Evolutionary conservation across 169 alveolate genomes (phyloP).

Genomic region (Eimeria brunetti): DNA sequence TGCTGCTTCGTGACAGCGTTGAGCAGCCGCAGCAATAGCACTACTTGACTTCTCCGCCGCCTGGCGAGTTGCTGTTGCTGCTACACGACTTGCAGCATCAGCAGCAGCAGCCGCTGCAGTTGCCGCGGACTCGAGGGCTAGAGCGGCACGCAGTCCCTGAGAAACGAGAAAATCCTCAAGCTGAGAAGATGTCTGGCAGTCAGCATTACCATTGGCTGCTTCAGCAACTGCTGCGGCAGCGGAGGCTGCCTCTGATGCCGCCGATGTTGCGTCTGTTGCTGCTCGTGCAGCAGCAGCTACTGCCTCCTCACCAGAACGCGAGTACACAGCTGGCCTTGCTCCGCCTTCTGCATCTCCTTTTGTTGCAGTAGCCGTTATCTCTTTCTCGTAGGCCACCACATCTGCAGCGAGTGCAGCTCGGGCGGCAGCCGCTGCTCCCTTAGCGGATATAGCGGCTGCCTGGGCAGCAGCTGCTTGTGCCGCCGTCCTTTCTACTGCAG

Average conservation of each 20-base stretch:
- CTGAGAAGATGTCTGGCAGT: background rate
- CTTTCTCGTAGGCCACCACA: background rate
- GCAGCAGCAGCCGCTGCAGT: constrained; percentile 65
- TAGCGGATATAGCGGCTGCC: constrained; percentile 21
- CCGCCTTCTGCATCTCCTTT: background rate
- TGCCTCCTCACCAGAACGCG: constrained; percentile 22
- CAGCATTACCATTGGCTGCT: constrained; percentile 5
- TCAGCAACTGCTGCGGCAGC: constrained; percentile 58
- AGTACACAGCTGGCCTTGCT: background rate
- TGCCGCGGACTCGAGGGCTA: constrained; percentile 49
- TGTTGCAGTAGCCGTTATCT: background rate
- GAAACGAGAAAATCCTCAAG: constrained; percentile 31
- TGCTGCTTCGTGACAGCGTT: constrained; percentile 48
- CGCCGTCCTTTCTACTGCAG: constrained; percentile 15
- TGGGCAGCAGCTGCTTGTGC: constrained; percentile 47
- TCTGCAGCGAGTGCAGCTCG: background rate
- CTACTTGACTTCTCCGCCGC: constrained; percentile 40
- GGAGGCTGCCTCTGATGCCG: constrained; percentile 44
- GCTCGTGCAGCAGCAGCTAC: constrained; percentile 25
- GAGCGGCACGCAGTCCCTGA: constrained; percentile 50
- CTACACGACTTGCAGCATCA: constrained; percentile 44
- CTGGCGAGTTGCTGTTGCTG: constrained; percentile 27
- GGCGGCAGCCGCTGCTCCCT: constrained; percentile 40
- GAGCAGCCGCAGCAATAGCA: constrained; percentile 36
- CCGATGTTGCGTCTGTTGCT: constrained; percentile 31